Evolutionary conservation across 169 alveolate species (phyloP), one percentile per base, ranked within the genome.

Genomic region (Perkinsus marinus): DNA sequence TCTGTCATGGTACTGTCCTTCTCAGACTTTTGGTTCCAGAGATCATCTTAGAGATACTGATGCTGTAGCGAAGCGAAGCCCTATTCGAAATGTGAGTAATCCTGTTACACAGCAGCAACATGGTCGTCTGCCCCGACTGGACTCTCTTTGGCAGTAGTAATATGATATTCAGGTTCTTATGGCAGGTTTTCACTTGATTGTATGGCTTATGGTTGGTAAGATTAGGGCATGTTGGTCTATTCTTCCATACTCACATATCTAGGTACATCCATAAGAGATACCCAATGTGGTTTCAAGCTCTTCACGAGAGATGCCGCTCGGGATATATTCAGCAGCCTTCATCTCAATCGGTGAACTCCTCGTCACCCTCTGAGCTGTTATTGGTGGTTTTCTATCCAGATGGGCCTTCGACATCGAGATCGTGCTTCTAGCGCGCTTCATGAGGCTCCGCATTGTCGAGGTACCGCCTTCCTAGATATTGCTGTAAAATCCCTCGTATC

Each of bases 371-470:
- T 10, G 19, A 6, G 46, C 46, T 41, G 46, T 41, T 41, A 41
- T 10, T 41, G 10, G 10, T 41, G 3, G 10, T 10, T 10, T 41
- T 10, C 10, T 10, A 3, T 41, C 10, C 46, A 41, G 46, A 16
- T 97, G 98, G 98, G 98, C 98, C 41, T 97, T 97, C 94, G 98
- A 97, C 94, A 96, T 96, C 39, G 98, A 97, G 69, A 47, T 97
- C 90, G 92, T 97, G 39, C 93, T 94, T 93, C 93, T 97, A 46
- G 92, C 95, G 39, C 94, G 93, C 39, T 91, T 93, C 39, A 90
- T 68, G 91, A 68, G 79, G 37, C 79, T 57, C 34, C 79, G 79
- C 26, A 30, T 57, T 13, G 79, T 57, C 3, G 79, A 57, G 79
- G 79, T 57, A 57, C 79, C 30, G 30, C 30, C 46, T 41, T 41